Conservation (phyloP, 2,329 filamentous ascomycete genomes). For the Monosporascus sp. region DNA sequence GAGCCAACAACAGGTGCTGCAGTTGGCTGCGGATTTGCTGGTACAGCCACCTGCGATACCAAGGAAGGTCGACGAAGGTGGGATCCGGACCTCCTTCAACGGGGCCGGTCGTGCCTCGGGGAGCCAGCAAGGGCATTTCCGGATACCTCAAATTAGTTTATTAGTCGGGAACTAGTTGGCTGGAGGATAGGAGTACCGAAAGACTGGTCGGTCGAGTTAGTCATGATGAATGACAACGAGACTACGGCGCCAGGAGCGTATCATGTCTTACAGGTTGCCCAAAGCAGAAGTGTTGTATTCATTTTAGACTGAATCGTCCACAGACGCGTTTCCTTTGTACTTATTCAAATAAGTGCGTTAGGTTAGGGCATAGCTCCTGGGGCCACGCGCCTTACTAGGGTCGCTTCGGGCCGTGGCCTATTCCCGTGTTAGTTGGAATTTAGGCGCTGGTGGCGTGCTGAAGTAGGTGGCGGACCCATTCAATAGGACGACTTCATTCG, state of each 20-base stretch:
- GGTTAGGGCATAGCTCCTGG: background rate
- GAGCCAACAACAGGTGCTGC: slow-evolving; percentile 3
- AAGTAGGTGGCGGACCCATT: background rate
- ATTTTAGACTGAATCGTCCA: background rate
- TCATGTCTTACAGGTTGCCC: background rate
- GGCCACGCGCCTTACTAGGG: background rate
- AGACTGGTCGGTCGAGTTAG: background rate
- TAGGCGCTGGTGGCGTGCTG: background rate
- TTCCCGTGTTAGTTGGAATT: background rate
- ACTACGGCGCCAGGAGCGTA: background rate
- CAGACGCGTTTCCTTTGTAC: background rate
- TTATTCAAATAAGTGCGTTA: background rate
- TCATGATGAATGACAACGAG: background rate
- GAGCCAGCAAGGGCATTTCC: background rate
- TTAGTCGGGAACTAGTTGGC: background rate
- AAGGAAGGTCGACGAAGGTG: slow-evolving; percentile 2
- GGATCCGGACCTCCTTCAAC: background rate
- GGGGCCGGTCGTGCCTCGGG: background rate
- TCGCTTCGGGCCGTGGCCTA: background rate
- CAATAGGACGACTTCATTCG: background rate
- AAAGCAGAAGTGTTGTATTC: background rate
- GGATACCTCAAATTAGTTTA: background rate
- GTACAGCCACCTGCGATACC: slow-evolving; percentile 7
- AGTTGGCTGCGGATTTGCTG: slow-evolving; percentile 7
- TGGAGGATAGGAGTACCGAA: background rate